Evolutionary conservation across 2,329 filamentous ascomycete genomes (phyloP), one percentile per base, ranked within the genome.

Genomic region (Lachnellula willkommii): DNA sequence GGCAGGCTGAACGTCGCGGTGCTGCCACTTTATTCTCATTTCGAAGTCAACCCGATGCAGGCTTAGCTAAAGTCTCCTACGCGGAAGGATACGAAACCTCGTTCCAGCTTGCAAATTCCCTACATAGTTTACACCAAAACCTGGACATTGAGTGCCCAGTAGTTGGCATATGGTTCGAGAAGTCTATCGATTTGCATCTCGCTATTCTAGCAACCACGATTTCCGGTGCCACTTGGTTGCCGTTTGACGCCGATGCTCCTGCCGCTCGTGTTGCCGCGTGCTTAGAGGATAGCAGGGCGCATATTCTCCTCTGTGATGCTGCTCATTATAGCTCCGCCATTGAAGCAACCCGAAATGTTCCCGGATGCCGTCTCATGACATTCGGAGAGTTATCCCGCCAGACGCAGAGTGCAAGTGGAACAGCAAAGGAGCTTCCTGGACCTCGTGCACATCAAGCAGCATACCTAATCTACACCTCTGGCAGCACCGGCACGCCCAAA

Each of bases 401-500:
- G 15, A n/a, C 36, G 11, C 36, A 39, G 36, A n/a, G 3, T 39
- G 15, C 36, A 39, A 3, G 15, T 39, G 36, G 5, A 39, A 5
- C 5, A 39, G 36, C 15, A 39, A 39, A 39, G 15, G 40, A 52
- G 28, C 42, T 53, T 47, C 28, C 15, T 36, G 51, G 51, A 26
- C 42, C 51, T 28, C 26, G 32, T 20, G 22, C 51, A 39, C 4
- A 53, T 7, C 35, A 57, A 22, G 54, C 55, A 35, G 55, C 55
- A 28, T 58, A 58, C 47, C 48, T 58, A 32, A 58, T 58, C n/a
- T 58, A 56, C 24, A 58, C 56, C 5, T 55, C 51, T 32, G 56
- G 56, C 8, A 55, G 46, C 4, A 57, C 55, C 20, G 55, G 55
- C 26, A 52, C 47, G n/a, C 55, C 51, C 7, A 57, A 57, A 50